These are phyloP conservation scores for Fusarium gaditjirri DNA, from an alignment of 2,329 filamentous ascomycete genomes.

Conservation along the genomic window DNA sequence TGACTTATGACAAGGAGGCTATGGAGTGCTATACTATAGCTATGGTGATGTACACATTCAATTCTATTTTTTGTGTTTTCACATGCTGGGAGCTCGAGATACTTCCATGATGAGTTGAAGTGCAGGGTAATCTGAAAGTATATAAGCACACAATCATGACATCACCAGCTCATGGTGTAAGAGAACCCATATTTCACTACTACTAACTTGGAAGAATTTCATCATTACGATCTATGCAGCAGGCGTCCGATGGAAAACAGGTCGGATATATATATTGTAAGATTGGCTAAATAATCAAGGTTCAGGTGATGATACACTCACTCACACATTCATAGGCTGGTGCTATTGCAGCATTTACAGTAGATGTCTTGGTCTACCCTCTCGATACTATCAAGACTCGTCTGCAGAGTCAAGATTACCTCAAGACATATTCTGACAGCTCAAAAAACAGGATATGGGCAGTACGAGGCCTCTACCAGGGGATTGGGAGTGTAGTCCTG, in stretches of 20 bases:
- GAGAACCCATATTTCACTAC: neutral
- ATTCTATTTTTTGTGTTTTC: neutral
- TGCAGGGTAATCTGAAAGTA: conserved; percentile 23
- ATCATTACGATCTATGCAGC: neutral
- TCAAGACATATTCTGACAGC: conserved; percentile 69
- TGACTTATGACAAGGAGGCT: no score
- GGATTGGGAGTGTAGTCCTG: conserved; percentile 84
- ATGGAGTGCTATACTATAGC: no score
- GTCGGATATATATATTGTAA: conserved; percentile 50
- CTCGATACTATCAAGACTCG: conserved; percentile 91
- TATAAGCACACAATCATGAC: conserved; percentile 27
- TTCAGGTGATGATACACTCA: neutral
- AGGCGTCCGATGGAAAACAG: neutral
- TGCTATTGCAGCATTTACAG: conserved; percentile 84
- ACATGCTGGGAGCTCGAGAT: neutral
- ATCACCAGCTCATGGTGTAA: conserved; percentile 27
- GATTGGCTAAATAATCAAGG: neutral
- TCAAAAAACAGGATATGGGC: conserved; percentile 63
- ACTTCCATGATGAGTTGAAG: conserved; percentile 2
- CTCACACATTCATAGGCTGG: conserved; percentile 70
- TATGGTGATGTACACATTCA: no score
- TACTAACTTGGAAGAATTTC: neutral
- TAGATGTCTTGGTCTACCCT: conserved; percentile 87
- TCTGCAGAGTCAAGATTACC: conserved; percentile 81
- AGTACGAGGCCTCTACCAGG: conserved; percentile 85